Evolutionary conservation across 2,329 filamentous ascomycete species (phyloP).

Genomic region (Colletotrichum camelliae): DNA sequence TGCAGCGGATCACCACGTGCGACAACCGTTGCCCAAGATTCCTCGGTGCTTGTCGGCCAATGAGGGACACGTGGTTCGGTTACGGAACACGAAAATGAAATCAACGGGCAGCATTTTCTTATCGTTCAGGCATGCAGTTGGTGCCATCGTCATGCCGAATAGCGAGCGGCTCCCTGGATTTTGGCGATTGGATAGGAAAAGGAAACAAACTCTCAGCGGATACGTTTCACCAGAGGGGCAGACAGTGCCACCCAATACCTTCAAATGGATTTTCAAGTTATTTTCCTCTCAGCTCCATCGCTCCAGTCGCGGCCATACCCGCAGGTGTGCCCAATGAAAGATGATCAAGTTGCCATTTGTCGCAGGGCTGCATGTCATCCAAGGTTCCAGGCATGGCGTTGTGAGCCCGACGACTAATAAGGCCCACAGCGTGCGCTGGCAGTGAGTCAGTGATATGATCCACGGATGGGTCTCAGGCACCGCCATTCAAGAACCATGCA

Average conservation of each 20-base stretch:
- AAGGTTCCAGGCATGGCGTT: background rate
- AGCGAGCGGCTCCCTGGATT: background rate
- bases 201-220: background rate
- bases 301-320: slow-evolving; percentile 3
- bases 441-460: slow-evolving; percentile 16
- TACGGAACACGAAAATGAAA: background rate
- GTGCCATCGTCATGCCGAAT: background rate
- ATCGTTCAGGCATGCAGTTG: background rate
- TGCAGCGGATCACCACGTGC: background rate
- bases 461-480: slow-evolving; percentile 17
- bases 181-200: background rate
- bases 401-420: background rate
- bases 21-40: background rate
- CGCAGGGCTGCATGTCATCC: slow-evolving; percentile 13
- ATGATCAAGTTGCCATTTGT: background rate
- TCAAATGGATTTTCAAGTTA: background rate
- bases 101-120: background rate
- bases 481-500: background rate
- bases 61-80: background rate
- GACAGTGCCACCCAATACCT: background rate
- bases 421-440: slow-evolving; percentile 19
- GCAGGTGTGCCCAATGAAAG: slow-evolving; percentile 1
- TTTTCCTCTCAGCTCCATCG: background rate
- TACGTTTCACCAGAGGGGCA: background rate
- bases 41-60: background rate